Conservation (phyloP, 2,329 filamentous ascomycete genomes). For the Sclerotinia sclerotiorum region DNA sequence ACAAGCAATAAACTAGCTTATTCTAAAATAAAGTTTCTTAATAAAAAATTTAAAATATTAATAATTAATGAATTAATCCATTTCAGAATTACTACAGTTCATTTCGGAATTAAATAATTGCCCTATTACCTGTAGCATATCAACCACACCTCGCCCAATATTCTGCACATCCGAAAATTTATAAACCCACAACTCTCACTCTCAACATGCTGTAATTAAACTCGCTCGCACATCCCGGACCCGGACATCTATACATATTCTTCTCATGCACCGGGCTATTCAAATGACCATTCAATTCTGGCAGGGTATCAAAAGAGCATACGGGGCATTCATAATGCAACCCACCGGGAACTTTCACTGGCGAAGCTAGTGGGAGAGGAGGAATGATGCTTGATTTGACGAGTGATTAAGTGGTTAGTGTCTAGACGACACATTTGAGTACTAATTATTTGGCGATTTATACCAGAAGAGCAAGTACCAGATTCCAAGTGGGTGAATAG, state of each 20-base stretch:
- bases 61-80: too few species aligned
- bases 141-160: constrained; percentile 27
- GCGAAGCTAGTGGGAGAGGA: constrained; percentile 41
- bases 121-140: not conserved
- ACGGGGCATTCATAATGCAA: constrained; percentile 53
- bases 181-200: constrained; percentile 37
- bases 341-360: constrained; percentile 45
- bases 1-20: too few species aligned
- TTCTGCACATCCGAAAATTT: constrained; percentile 31
- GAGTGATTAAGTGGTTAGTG: constrained; percentile 49
- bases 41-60: too few species aligned
- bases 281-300: constrained; percentile 52
- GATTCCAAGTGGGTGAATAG: constrained; percentile 60
- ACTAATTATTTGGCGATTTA: constrained; percentile 53
- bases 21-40: too few species aligned
- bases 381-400: constrained; percentile 49
- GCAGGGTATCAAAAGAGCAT: constrained; percentile 46
- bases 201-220: constrained; percentile 37
- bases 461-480: constrained; percentile 47
- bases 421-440: constrained; percentile 49
- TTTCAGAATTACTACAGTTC: too few species aligned
- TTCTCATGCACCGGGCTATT: constrained; percentile 53
- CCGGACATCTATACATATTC: constrained; percentile 39
- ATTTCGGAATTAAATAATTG: too few species aligned
- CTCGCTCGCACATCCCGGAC: constrained; percentile 24